Base-by-base conservation (phyloP, 2,329 filamentous ascomycete genomes). In the Sclerotinia trifoliorum region DNA sequence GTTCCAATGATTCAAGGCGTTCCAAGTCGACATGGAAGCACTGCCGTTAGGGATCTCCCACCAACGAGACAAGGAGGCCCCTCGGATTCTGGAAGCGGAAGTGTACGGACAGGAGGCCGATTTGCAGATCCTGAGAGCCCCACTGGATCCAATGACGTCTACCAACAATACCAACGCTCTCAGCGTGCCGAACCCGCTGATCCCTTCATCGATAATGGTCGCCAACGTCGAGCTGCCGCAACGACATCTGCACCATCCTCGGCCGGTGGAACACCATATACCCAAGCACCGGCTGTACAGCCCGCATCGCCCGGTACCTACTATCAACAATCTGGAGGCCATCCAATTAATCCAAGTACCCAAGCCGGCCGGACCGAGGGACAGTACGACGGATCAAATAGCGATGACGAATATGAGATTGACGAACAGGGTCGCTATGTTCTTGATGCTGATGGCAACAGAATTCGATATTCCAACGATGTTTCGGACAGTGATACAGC, bases 1-100 rank as follows among this genome's bases (percentile, higher is more conserved):
- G 92, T 98, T 24, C 95, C 95, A 8, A 96, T 96, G 92, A 89
- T 89, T 57, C 89, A 90, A 73, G 89, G 89, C 13, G 83, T 88
- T 17, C 83, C 85, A 3, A 86, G 84, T 75, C 85, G 85, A 68
- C 81, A 84, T 62, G 78, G 79, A 64, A 84, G 80, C 72, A 84
- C 80, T 71, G 66, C 73, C 63, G 48, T 19, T 62, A 73, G 74
- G 52, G 75, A 81, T 57, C 78, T 79, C 26, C 81, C 83, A 19
- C 79, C 80, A 24, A 81, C 82, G 3, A 76, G 80, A 55, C 83
- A 84, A 70, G 81, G 79, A 19, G 78, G 81, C 6, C 81, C 81
- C 71, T 76, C 58, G 39, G 77, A 79, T 39, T 80, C 77, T 7
- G 77, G 78, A 19, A 49, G 67, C 44, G 69, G 64, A n/a, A 68